A percentile compares a stretch with the other conserved stretches of the same genome.
Evolutionary conservation across 2,329 filamentous ascomycete genomes (phyloP).

Genomic region (Dothideomycetes sp.): DNA sequence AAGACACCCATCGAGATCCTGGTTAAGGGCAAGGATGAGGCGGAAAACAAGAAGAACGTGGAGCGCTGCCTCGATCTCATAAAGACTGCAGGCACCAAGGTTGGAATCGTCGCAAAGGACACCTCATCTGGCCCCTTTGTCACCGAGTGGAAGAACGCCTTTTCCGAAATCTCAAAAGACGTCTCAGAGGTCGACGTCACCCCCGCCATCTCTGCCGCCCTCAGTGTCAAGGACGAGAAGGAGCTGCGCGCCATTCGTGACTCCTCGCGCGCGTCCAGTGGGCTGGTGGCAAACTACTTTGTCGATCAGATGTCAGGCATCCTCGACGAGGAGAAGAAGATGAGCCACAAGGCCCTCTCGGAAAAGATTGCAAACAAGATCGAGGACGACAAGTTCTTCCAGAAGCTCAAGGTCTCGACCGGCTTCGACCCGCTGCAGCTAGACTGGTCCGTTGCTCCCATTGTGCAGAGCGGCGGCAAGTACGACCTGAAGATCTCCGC

Average conservation of each 20-base stretch:
- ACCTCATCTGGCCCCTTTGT: constrained; percentile 77
- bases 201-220: constrained; percentile 68
- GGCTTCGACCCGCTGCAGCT: constrained; percentile 83
- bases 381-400: constrained; percentile 90
- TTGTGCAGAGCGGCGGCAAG: constrained; percentile 89
- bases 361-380: constrained; percentile 84
- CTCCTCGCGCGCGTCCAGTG: constrained; percentile 85
- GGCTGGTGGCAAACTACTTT: constrained; percentile 91
- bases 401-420: constrained; percentile 67
- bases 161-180: constrained; percentile 68
- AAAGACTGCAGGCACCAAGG: constrained; percentile 81
- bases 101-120: constrained; percentile 79
- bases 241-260: constrained; percentile 93
- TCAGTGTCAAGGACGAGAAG: constrained; percentile 89
- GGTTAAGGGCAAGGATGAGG: constrained; percentile 81
- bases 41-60: constrained; percentile 85
- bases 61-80: constrained; percentile 74
- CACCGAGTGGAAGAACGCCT: constrained; percentile 88
- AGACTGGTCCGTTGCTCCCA: constrained; percentile 86
- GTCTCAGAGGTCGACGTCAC: constrained; percentile 82
- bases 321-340: constrained; percentile 92
- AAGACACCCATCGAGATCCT: constrained; percentile 88
- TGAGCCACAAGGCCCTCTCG: constrained; percentile 78
- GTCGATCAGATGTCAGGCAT: constrained; percentile 97
- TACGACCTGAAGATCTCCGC: constrained; percentile 79